Conservation (phyloP, 768 basidiomycete genomes). For the Phaeolepiota aurea region DNA sequence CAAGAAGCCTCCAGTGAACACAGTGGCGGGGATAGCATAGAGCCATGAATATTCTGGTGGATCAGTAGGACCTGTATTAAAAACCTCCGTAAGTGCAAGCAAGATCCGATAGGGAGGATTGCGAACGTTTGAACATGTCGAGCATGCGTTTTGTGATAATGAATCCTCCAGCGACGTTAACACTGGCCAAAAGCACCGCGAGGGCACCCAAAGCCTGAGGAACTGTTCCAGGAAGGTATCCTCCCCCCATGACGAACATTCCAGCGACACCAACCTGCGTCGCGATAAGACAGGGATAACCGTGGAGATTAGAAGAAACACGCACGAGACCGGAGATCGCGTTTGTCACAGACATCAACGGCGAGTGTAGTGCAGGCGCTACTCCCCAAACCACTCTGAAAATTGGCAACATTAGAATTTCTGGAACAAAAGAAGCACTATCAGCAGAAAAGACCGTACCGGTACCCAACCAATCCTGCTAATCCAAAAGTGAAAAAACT, state of each 20-base stretch:
- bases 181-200: slow-evolving; percentile 80
- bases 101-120: background rate
- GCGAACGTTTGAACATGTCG: slow-evolving; percentile 83
- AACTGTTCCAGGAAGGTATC: slow-evolving; percentile 73
- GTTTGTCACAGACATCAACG: slow-evolving; percentile 87
- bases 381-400: slow-evolving; percentile 82
- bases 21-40: slow-evolving; percentile 69
- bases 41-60: slow-evolving; percentile 86
- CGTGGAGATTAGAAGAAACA: background rate
- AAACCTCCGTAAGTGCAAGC: slow-evolving; percentile 2
- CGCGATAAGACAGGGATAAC: background rate
- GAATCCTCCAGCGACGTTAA: slow-evolving; percentile 86
- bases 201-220: slow-evolving; percentile 74
- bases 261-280: slow-evolving; percentile 70
- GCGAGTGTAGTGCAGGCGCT: slow-evolving; percentile 80
- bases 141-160: slow-evolving; percentile 89
- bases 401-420: slow-evolving; percentile 1
- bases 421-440: too few species aligned
- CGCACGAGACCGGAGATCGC: slow-evolving; percentile 67
- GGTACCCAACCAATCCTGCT: slow-evolving; percentile 77
- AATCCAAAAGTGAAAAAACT: slow-evolving; percentile 87
- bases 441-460: slow-evolving; percentile 13
- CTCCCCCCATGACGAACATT: slow-evolving; percentile 87
- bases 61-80: slow-evolving; percentile 57
- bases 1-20: slow-evolving; percentile 80